Base-by-base conservation (phyloP, 2,329 filamentous ascomycete genomes). In the Aspergillus pseudotamarii region DNA sequence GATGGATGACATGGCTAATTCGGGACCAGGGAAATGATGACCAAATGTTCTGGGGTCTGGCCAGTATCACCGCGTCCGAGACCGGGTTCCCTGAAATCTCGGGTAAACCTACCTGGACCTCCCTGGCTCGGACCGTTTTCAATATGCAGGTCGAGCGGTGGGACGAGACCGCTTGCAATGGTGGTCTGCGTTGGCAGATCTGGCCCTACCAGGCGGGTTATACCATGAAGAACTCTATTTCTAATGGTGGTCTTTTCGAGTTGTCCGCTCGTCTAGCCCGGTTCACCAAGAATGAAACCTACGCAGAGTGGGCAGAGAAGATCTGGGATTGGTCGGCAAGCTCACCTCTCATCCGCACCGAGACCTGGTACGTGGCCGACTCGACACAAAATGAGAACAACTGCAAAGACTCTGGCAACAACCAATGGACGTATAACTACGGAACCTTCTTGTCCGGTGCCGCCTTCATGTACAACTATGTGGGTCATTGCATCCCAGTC, bases 201-300 rank as follows among this genome's bases (percentile, higher is more conserved):
- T 93, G 89, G 78, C 82, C 85, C 26, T 90, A 88, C 79, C 92
- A 92, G 78, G 85, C 83, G 64, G 91, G 91, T 12, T 86, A 80
- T 68, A 76, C 79, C 65, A 85, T 85, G 71, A 85, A 85, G 66
- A 86, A 86, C 69, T 79, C 79, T 45, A 82, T 85, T 65, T 83
- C 81, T 14, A 85, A 85, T 65, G 83, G 83, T 8, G 82, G 78
- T 28, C 82, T 85, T 65, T 85, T 85, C 75, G 81, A 84, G 66
- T 77, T 86, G 23, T 80, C 80, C 16, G 82, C 91, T 16, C 87
- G 91, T 21, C 82, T 94, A 12, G 89, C 90, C 0, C 83, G 89
- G 21, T 93, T 91, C 79, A 94, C 92, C 0, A 86, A 87, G 51
- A 93, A 94, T 78, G 73, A 84, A 60, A 93, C 90, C 0, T 95